Percentiles rank a stretch among this genome's conserved stretches.
Evolutionary conservation across 1,139 yeast genomes (phyloP).

Genomic region (Groenewaldozyma auringiensis): DNA sequence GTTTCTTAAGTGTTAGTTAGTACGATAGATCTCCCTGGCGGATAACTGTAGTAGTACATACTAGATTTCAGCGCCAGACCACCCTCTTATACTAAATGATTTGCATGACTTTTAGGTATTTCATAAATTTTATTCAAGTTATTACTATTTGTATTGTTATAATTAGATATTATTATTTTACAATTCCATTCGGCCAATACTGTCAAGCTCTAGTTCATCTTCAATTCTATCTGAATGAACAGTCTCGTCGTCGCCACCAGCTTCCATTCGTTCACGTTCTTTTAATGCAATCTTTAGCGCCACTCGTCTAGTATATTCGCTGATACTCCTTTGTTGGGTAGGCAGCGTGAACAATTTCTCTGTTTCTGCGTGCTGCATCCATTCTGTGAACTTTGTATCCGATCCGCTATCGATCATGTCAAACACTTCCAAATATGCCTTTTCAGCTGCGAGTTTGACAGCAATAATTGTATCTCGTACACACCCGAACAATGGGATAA

Average conservation of each 20-base stretch:
- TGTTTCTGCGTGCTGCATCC: conserved; percentile 39
- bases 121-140: too few relatives aligned
- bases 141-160: too few relatives aligned
- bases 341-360: conserved; percentile 16
- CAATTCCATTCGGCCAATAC: conserved; percentile 29
- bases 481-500: conserved; percentile 70
- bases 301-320: conserved; percentile 84
- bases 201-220: conserved; percentile 82
- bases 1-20: too few relatives aligned
- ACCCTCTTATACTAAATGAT: too few relatives aligned
- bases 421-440: conserved; percentile 71
- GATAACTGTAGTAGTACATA: too few relatives aligned
- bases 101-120: too few relatives aligned
- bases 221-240: conserved; percentile 79
- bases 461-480: conserved; percentile 85
- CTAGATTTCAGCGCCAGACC: too few relatives aligned
- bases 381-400: conserved; percentile 42
- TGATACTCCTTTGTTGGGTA: conserved; percentile 57
- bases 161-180: neutral
- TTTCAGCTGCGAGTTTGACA: conserved; percentile 89
- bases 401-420: conserved; percentile 63
- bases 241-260: conserved; percentile 86
- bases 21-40: too few relatives aligned
- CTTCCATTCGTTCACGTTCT: conserved; percentile 77
- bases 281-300: conserved; percentile 74